Evolutionary conservation across 108 stramenopile species (phyloP).

Genomic region (Skeletonema tropicum): DNA sequence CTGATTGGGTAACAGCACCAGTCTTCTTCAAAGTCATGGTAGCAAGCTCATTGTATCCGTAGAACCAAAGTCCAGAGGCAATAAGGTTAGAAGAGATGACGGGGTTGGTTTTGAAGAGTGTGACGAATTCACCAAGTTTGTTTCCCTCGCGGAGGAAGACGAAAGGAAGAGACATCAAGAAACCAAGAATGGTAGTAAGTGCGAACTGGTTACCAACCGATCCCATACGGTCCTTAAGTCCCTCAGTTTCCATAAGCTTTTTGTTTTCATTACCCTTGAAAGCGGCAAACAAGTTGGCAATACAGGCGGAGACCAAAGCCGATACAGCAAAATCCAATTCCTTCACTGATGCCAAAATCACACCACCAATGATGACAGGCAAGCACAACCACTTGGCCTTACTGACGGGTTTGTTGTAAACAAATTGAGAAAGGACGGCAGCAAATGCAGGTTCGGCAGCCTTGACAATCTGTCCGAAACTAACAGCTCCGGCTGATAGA

Average conservation of each 20-base stretch:
- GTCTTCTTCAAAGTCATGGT: slow-evolving; percentile 73
- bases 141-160: slow-evolving; percentile 49
- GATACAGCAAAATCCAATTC: slow-evolving; percentile 63
- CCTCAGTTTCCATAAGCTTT: slow-evolving; percentile 67
- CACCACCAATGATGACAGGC: slow-evolving; percentile 68
- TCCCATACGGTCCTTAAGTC: slow-evolving; percentile 65
- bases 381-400: slow-evolving; percentile 71
- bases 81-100: slow-evolving; percentile 32
- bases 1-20: slow-evolving; percentile 64
- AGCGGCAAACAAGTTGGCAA: slow-evolving; percentile 65
- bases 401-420: slow-evolving; percentile 60
- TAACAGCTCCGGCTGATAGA: slow-evolving; percentile 63
- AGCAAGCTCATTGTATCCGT: slow-evolving; percentile 73
- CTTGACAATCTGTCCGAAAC: slow-evolving; percentile 76
- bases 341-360: slow-evolving; percentile 63
- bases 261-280: slow-evolving; percentile 69
- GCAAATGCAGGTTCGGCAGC: slow-evolving; percentile 72
- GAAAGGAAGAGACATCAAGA: slow-evolving; percentile 56
- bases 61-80: slow-evolving; percentile 60
- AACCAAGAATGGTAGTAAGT: slow-evolving; percentile 55
- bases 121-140: slow-evolving; percentile 45
- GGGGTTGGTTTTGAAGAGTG: slow-evolving; percentile 53
- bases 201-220: slow-evolving; percentile 70
- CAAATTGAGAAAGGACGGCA: slow-evolving; percentile 62
- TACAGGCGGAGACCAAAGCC: slow-evolving; percentile 54